These are phyloP conservation scores for Cystofilobasidium ferigula DNA, from an alignment of 768 basidiomycete genomes.

Conservation along the genomic window DNA sequence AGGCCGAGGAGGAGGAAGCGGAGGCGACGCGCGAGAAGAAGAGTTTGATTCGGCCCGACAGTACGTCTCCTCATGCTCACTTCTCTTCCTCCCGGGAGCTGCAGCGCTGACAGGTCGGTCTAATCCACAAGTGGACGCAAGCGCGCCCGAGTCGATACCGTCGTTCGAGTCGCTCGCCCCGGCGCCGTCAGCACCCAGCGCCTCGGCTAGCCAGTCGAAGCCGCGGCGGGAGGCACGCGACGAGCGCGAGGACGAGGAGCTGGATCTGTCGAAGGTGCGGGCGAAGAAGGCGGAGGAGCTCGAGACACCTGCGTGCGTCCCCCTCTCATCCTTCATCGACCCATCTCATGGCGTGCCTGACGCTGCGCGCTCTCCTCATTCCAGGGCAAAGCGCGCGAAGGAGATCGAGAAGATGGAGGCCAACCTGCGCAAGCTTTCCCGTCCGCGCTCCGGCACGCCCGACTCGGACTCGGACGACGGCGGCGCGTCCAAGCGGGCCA, in stretches of 20 bases:
- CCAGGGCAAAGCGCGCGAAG: conserved; percentile 45
- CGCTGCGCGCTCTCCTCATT: not conserved
- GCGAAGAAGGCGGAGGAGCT: conserved; percentile 20
- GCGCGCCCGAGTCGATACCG: conserved; percentile 36
- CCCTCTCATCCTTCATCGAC: not conserved
- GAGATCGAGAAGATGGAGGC: conserved; percentile 56
- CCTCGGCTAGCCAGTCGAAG: not conserved
- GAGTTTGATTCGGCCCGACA: conserved; percentile 73
- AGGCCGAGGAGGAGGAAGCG: conserved; percentile 50
- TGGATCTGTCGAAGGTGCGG: conserved; percentile 20
- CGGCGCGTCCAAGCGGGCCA: conserved; percentile 32
- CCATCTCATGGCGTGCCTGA: not conserved
- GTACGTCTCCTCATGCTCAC: conserved; percentile 44
- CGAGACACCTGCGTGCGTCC: conserved; percentile 20
- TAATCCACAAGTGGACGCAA: conserved; percentile 53
- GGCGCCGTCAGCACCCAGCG: not conserved
- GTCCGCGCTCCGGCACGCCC: conserved; percentile 33
- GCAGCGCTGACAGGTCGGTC: conserved; percentile 27
- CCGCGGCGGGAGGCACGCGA: not conserved
- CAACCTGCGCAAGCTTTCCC: conserved; percentile 62
- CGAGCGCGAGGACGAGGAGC: conserved; percentile 5
- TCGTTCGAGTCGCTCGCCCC: not conserved
- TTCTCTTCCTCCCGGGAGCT: conserved; percentile 9
- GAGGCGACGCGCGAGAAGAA: conserved; percentile 54
- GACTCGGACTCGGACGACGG: conserved; percentile 48